phyloP scores from a whole-genome alignment of 2,329 filamentous ascomycete genomes.

The Chaetothyriales sp. region DNA sequence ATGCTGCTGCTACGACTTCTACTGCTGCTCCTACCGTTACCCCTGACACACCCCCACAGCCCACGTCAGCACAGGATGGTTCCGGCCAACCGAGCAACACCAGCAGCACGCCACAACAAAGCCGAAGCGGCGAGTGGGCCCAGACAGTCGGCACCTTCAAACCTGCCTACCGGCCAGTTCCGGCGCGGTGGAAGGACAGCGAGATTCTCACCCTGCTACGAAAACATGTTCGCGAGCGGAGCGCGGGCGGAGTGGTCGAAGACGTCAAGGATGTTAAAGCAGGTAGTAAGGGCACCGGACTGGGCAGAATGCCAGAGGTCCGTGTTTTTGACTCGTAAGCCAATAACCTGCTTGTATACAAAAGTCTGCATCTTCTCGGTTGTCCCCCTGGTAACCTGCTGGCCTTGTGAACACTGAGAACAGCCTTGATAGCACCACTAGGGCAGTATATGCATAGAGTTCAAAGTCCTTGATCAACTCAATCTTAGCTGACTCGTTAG shows the following conservation, averaged over 20 bases:
- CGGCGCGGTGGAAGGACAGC: conserved; percentile 67
- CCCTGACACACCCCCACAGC: conserved; percentile 4
- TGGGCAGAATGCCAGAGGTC: conserved; percentile 36
- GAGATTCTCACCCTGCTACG: conserved; percentile 64
- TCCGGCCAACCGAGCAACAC: conserved; percentile 35
- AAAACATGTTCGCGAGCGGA: conserved; percentile 60
- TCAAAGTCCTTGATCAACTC: too few species aligned
- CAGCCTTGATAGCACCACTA: too few species aligned
- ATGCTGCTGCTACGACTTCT: conserved; percentile 37
- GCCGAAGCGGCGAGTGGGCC: conserved; percentile 69
- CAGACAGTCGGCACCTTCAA: conserved; percentile 92
- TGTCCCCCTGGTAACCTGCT: background rate
- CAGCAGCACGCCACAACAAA: conserved; percentile 37
- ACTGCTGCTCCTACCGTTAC: too few species aligned
- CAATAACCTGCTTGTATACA: background rate
- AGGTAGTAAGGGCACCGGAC: conserved; percentile 19
- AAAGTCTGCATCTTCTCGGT: background rate
- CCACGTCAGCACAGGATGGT: conserved; percentile 18
- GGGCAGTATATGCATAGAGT: too few species aligned
- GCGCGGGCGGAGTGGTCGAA: conserved; percentile 40
- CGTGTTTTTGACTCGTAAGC: conserved; percentile 24
- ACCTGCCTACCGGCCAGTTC: conserved; percentile 83
- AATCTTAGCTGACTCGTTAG: too few species aligned
- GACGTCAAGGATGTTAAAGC: conserved; percentile 12
- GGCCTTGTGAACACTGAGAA: too few species aligned